These are phyloP conservation scores for Picea sitchensis DNA, from an alignment of 75 land plant species.

Conservation along the genomic window DNA sequence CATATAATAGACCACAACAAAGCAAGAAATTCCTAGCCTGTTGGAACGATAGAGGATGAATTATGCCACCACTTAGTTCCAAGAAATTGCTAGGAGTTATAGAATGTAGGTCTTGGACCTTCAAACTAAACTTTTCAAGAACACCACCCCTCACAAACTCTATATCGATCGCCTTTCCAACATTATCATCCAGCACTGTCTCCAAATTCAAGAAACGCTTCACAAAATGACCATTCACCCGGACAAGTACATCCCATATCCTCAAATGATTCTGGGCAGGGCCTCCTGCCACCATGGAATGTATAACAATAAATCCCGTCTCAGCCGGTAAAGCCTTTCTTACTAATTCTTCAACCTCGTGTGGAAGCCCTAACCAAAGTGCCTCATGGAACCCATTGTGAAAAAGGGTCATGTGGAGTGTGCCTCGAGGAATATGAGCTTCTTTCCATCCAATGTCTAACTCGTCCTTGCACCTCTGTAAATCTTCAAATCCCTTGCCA, in stretches of 20 bases:
- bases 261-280: constrained; percentile 78
- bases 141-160: constrained; percentile 49
- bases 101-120: too few relatives aligned
- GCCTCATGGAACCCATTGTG: constrained; percentile 93
- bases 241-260: constrained; percentile 83
- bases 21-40: too few relatives aligned
- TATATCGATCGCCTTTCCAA: constrained; percentile 42
- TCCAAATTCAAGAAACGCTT: constrained; percentile 85
- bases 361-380: constrained; percentile 68
- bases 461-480: constrained; percentile 28
- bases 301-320: constrained; percentile 93
- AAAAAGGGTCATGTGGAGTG: constrained; percentile 80
- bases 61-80: too few relatives aligned
- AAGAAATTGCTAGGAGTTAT: too few relatives aligned
- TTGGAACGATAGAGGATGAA: too few relatives aligned
- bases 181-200: constrained; percentile 76
- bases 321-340: constrained; percentile 62
- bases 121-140: too few relatives aligned
- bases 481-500: constrained; percentile 62
- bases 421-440: constrained; percentile 72
- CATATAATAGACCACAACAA: too few relatives aligned
- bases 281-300: constrained; percentile 90
- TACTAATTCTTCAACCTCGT: constrained; percentile 75
- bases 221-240: constrained; percentile 64
- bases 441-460: not conserved